Evolutionary conservation across 495 filamentous ascomycete species (phyloP).

Genomic region (Coniosporium apollinis): DNA sequence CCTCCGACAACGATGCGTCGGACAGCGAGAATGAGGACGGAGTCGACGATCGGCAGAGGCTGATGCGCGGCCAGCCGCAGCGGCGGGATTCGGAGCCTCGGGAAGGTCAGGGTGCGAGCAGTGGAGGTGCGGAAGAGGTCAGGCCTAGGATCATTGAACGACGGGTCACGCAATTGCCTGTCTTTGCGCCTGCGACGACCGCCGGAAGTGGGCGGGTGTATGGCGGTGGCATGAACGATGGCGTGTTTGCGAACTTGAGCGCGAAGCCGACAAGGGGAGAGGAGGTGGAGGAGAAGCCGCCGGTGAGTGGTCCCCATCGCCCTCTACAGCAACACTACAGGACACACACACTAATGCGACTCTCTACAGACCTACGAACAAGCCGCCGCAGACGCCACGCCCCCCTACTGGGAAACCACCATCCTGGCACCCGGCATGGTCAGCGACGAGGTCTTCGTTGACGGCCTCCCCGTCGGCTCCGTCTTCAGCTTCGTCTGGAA

Average conservation of each 20-base stretch:
- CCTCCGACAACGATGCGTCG: constrained; percentile 22
- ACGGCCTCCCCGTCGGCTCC: constrained; percentile 89
- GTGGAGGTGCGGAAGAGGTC: constrained; percentile 20
- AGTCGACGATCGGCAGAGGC: constrained; percentile 65
- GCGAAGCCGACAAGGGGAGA: constrained; percentile 81
- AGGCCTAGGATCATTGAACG: constrained; percentile 23
- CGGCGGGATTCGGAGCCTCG: background rate
- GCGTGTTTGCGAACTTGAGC: constrained; percentile 87
- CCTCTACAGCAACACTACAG: constrained; percentile 1
- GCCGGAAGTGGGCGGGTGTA: constrained; percentile 33
- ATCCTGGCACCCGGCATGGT: constrained; percentile 79
- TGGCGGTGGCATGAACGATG: constrained; percentile 63
- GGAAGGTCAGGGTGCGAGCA: constrained; percentile 10
- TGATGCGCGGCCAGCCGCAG: constrained; percentile 57
- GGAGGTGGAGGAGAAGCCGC: constrained; percentile 79
- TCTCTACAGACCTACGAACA: constrained; percentile 77
- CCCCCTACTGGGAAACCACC: constrained; percentile 97
- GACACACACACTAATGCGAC: constrained; percentile 2
- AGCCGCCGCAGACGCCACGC: constrained; percentile 89
- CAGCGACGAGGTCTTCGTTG: constrained; percentile 88
- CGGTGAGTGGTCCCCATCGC: constrained; percentile 47
- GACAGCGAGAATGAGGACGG: constrained; percentile 34
- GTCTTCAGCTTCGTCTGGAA: constrained; percentile 97
- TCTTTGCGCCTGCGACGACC: constrained; percentile 22
- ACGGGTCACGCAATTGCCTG: constrained; percentile 35